Conservation (phyloP, 768 basidiomycete genomes). For the Thelephora ganbajun region DNA sequence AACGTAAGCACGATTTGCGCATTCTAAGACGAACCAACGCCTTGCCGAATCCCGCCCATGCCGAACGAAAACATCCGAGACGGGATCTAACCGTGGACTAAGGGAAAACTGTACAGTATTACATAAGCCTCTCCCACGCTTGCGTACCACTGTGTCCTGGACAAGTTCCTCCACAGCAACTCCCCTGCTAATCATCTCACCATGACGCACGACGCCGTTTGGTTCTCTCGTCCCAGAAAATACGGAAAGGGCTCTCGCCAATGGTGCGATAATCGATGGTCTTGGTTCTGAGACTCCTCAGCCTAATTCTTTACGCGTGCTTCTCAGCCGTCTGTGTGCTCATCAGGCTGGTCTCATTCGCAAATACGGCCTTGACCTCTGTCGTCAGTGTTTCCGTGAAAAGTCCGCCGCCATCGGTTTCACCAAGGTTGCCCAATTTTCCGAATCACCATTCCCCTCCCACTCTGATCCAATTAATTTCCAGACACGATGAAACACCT, state of each 20-base stretch:
- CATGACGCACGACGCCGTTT: slow-evolving; percentile 97
- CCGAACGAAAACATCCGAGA: no score
- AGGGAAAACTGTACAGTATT: no score
- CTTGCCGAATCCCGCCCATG: no score
- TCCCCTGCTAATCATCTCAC: no score
- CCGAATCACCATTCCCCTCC: background rate
- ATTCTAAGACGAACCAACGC: no score
- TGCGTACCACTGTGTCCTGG: no score
- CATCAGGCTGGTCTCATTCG: slow-evolving; percentile 97
- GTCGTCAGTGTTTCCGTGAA: slow-evolving; percentile 98
- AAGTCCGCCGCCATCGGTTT: slow-evolving; percentile 89
- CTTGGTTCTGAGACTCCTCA: background rate
- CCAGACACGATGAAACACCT: background rate
- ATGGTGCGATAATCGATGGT: slow-evolving; percentile 40
- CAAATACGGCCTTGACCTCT: slow-evolving; percentile 93
- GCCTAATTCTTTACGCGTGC: slow-evolving; percentile 2
- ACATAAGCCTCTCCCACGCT: no score
- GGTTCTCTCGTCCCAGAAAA: slow-evolving; percentile 94
- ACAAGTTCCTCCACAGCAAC: no score
- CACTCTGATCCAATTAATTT: background rate
- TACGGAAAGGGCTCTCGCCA: slow-evolving; percentile 92
- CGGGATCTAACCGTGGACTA: no score
- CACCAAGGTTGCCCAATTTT: slow-evolving; percentile 52
- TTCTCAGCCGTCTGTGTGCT: slow-evolving; percentile 77
- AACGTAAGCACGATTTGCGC: no score